A percentile compares a stretch with the other conserved stretches of the same genome.
Conservation (phyloP, 176 grass and related monocot genomes). For the Guadua angustifolia region DNA sequence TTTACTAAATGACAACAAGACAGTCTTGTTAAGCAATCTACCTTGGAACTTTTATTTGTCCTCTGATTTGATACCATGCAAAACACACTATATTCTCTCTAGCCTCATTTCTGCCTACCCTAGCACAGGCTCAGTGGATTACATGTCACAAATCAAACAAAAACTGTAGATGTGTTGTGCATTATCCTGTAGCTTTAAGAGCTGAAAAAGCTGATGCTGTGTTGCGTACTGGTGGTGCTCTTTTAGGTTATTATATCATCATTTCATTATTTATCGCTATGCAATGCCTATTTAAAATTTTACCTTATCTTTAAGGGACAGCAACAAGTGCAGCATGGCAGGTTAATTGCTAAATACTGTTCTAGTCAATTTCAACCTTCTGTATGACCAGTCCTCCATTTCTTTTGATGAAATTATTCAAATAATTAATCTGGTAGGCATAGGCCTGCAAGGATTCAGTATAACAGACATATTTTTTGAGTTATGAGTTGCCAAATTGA, state of each 20-base stretch:
- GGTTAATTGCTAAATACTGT: constrained; percentile 24
- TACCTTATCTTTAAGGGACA: constrained; percentile 11
- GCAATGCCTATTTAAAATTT: background rate
- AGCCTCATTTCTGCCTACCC: constrained; percentile 9
- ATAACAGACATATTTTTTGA: background rate
- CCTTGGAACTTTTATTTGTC: background rate
- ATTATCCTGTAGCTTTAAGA: constrained; percentile 29
- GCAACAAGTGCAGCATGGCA: constrained; percentile 17
- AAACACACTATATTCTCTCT: background rate
- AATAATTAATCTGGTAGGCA: constrained; percentile 18
- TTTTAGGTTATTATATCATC: constrained; percentile 32
- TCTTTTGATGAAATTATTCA: constrained; percentile 24
- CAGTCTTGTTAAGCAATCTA: background rate
- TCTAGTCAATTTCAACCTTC: constrained; percentile 33
- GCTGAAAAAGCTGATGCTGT: constrained; percentile 31
- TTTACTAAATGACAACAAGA: background rate
- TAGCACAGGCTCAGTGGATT: constrained; percentile 30
- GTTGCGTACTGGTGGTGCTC: background rate
- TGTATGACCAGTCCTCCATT: constrained; percentile 20
- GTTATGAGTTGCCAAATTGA: constrained; percentile 30
- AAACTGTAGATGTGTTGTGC: background rate
- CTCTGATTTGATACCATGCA: constrained; percentile 20
- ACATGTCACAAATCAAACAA: background rate
- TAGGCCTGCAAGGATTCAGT: constrained; percentile 27
- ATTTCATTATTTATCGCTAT: background rate